These are phyloP conservation scores for Xylaria polymorpha DNA, from an alignment of 2,329 filamentous ascomycete genomes.

Conservation along the genomic window DNA sequence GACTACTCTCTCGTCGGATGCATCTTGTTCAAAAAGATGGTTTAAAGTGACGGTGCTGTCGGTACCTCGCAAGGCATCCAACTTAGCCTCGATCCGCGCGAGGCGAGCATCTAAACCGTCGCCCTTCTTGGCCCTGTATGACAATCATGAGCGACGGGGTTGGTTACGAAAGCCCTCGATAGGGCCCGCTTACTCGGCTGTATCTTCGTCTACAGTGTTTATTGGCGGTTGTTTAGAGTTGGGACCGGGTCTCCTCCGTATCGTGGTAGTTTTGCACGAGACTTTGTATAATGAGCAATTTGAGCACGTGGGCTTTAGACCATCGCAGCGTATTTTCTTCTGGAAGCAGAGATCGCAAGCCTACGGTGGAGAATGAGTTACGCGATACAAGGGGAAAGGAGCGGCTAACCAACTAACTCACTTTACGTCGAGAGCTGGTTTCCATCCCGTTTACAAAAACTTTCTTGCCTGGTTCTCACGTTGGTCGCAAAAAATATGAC, in stretches of 20 bases:
- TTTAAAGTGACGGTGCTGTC: slow-evolving; percentile 7
- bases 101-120: slow-evolving; percentile 44
- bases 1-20: not conserved
- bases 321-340: slow-evolving; percentile 61
- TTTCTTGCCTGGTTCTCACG: no score
- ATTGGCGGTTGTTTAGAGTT: slow-evolving; percentile 31
- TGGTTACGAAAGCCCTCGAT: slow-evolving; percentile 1
- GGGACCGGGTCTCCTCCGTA: slow-evolving; percentile 43
- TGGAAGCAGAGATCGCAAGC: slow-evolving; percentile 59
- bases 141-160: slow-evolving; percentile 1
- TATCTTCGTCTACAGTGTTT: slow-evolving; percentile 12
- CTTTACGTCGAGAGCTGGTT: slow-evolving; percentile 47
- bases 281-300: slow-evolving; percentile 58
- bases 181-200: slow-evolving; percentile 16
- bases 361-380: slow-evolving; percentile 20
- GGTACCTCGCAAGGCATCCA: slow-evolving; percentile 40
- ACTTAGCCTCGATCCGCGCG: slow-evolving; percentile 47
- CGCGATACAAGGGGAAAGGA: not conserved
- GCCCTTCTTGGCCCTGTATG: slow-evolving; percentile 9
- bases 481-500: not conserved
- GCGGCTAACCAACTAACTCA: slow-evolving; percentile 26
- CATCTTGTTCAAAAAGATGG: slow-evolving; percentile 6
- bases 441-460: slow-evolving; percentile 42
- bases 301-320: slow-evolving; percentile 57
- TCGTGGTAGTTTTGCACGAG: slow-evolving; percentile 51